Evolutionary conservation across 2,329 filamentous ascomycete species (phyloP).

Genomic region (Thelonectria olida): DNA sequence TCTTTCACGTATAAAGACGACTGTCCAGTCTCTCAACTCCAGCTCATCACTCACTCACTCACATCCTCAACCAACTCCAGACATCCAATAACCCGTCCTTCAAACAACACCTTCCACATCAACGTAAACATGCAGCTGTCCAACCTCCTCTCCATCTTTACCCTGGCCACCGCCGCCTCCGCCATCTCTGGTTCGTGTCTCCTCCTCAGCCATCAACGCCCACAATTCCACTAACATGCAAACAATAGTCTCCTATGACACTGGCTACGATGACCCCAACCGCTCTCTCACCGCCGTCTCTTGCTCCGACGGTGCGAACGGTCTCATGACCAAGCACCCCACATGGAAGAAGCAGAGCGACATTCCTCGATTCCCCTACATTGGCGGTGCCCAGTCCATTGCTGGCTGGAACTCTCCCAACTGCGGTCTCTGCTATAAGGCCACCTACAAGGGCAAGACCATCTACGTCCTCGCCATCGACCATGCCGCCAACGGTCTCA

Average conservation of each 20-base stretch:
- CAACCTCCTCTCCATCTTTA: slow-evolving; percentile 50
- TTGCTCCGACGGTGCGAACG: slow-evolving; percentile 75
- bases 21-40: slow-evolving; percentile 18
- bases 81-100: slow-evolving; percentile 13
- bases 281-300: slow-evolving; percentile 66
- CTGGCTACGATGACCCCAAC: slow-evolving; percentile 70
- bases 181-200: slow-evolving; percentile 46
- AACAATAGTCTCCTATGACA: slow-evolving; percentile 72
- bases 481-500: slow-evolving; percentile 59
- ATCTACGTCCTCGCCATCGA: slow-evolving; percentile 68
- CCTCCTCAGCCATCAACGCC: not conserved
- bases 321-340: slow-evolving; percentile 67
- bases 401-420: slow-evolving; percentile 63
- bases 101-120: not conserved
- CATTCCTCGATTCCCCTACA: slow-evolving; percentile 60
- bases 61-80: slow-evolving; percentile 11
- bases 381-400: slow-evolving; percentile 64
- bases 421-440: slow-evolving; percentile 69
- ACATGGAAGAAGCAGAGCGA: slow-evolving; percentile 65
- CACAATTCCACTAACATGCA: slow-evolving; percentile 20
- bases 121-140: slow-evolving; percentile 55
- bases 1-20: slow-evolving; percentile 35
- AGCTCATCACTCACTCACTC: not conserved
- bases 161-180: slow-evolving; percentile 48
- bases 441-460: slow-evolving; percentile 59